These are phyloP conservation scores for Phytophthora agathidicida DNA, from an alignment of 352 stramenopile genomes.

Conservation along the genomic window DNA sequence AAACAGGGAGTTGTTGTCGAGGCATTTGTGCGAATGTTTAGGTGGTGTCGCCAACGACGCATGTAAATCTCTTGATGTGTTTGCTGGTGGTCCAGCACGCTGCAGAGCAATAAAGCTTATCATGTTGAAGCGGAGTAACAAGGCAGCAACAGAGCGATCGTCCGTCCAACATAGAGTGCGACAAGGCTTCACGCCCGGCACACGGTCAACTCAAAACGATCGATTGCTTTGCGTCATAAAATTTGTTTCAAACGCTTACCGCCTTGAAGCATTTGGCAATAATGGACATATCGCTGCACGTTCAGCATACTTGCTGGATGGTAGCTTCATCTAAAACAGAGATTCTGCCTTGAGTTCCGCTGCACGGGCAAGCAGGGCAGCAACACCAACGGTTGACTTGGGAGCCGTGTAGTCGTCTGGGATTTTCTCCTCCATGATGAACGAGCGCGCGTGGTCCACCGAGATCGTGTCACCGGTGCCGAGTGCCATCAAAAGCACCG, in stretches of 20 bases:
- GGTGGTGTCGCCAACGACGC: background rate
- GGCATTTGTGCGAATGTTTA: too few relatives aligned
- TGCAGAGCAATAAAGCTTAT: conserved; percentile 1
- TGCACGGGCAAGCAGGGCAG: conserved; percentile 16
- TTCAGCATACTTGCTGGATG: too few relatives aligned
- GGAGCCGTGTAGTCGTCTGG: conserved; percentile 29
- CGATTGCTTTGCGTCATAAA: too few relatives aligned
- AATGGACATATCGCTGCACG: too few relatives aligned
- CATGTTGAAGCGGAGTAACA: conserved; percentile 9
- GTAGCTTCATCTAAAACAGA: conserved; percentile 23
- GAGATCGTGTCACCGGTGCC: conserved; percentile 30
- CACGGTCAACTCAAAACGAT: too few relatives aligned
- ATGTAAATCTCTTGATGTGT: conserved; percentile 7
- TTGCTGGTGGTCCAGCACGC: conserved; percentile 17
- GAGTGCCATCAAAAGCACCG: conserved; percentile 26
- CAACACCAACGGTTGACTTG: conserved; percentile 16
- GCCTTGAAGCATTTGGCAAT: too few relatives aligned
- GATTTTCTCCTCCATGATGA: conserved; percentile 42
- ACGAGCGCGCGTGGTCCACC: conserved; percentile 34
- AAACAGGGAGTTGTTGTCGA: conserved; percentile 1
- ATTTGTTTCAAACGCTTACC: too few relatives aligned
- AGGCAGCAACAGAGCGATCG: background rate
- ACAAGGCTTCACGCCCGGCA: background rate
- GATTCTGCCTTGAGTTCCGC: conserved; percentile 34
- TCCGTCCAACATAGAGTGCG: conserved; percentile 6